These are phyloP conservation scores for Volvox carteri DNA, from an alignment of 163 green algal species.

Conservation along the genomic window DNA sequence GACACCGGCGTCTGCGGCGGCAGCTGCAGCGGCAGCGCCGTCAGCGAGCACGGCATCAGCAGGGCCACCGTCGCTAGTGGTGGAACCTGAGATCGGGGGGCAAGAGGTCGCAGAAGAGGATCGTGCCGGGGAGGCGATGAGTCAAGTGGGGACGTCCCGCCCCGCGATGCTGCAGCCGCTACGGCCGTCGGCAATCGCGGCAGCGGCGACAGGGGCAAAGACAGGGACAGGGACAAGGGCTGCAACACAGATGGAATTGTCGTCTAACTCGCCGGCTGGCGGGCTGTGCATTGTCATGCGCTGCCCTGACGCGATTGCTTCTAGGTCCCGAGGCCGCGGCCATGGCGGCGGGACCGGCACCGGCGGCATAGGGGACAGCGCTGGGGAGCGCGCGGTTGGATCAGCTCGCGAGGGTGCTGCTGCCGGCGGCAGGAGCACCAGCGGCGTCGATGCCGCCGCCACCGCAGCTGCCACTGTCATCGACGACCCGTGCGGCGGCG, in stretches of 20 bases:
- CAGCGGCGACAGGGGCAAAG: neutral
- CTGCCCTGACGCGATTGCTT: constrained; percentile 27
- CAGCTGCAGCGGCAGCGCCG: neutral
- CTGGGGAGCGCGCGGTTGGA: neutral
- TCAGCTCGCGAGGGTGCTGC: neutral
- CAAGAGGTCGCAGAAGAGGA: too few relatives aligned
- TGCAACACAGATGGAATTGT: neutral
- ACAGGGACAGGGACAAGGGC: too few relatives aligned
- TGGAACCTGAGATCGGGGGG: too few relatives aligned
- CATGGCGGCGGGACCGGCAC: neutral
- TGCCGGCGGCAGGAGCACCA: neutral
- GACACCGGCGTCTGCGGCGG: neutral
- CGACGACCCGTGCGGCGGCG: neutral
- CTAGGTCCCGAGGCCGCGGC: neutral
- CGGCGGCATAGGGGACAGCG: neutral
- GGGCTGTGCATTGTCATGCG: constrained; percentile 11
- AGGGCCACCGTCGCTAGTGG: too few relatives aligned
- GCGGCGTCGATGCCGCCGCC: neutral
- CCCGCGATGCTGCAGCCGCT: neutral
- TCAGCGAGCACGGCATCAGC: too few relatives aligned
- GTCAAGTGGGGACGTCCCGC: neutral
- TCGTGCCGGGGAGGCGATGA: neutral
- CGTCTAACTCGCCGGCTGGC: neutral
- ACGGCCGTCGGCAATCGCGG: neutral
- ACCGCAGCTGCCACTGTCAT: neutral